Percentiles rank a stretch among this genome's conserved stretches.
These are phyloP conservation scores for Osmanthus fragrans DNA, from an alignment of 257 asterid species.

Conservation along the genomic window DNA sequence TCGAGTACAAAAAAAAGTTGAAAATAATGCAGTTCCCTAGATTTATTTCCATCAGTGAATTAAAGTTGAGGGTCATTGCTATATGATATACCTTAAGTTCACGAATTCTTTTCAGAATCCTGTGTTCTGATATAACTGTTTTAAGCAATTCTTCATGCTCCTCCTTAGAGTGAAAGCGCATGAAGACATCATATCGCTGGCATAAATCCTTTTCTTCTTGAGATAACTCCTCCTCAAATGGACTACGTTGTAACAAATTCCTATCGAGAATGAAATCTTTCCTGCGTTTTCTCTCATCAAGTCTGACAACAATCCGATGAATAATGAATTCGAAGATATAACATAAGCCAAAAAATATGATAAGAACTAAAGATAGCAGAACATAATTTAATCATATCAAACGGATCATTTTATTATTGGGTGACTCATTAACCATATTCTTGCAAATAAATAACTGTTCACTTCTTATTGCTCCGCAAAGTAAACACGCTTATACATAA, in stretches of 20 bases:
- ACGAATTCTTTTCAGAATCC: conserved; percentile 60
- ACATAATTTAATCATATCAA: background rate
- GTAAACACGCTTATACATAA: background rate
- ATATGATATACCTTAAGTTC: conserved; percentile 61
- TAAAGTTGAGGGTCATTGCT: conserved; percentile 4
- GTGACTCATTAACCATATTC: background rate
- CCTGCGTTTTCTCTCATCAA: conserved; percentile 83
- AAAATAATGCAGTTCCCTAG: background rate
- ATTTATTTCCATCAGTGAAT: conserved; percentile 8
- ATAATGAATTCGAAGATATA: conserved; percentile 7
- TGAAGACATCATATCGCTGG: conserved; percentile 58
- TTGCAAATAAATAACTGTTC: background rate
- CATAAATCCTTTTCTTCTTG: conserved; percentile 68
- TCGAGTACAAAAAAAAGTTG: no score
- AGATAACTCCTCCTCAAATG: conserved; percentile 50
- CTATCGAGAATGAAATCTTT: conserved; percentile 75
- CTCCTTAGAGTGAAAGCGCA: conserved; percentile 78
- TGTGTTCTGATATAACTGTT: conserved; percentile 48
- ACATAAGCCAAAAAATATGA: background rate
- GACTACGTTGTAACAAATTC: conserved; percentile 60
- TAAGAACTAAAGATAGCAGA: background rate
- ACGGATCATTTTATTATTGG: background rate
- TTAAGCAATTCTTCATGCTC: conserved; percentile 66
- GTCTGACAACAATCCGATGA: conserved; percentile 48
- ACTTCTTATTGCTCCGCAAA: background rate